phyloP scores from a whole-genome alignment of 371 early-diverging fungal species.

The Phascolomyces articulosus region DNA sequence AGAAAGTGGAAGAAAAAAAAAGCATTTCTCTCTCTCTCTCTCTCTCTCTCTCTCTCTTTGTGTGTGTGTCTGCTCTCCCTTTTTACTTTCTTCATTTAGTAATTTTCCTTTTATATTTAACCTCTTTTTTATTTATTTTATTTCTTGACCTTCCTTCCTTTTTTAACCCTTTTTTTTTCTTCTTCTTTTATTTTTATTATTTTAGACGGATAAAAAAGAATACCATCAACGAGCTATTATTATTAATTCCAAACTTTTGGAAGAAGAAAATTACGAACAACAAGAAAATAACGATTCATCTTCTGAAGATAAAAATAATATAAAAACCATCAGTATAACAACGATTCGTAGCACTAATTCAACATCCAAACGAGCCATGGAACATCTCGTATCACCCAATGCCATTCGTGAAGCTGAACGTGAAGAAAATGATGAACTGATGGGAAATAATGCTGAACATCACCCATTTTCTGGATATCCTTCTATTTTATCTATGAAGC shows the following conservation, averaged over 20 bases:
- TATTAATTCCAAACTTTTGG: not conserved
- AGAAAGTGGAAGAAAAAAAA: too few relatives aligned
- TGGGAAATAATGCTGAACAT: constrained; percentile 20
- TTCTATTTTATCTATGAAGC: constrained; percentile 29
- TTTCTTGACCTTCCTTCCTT: not conserved
- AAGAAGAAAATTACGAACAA: not conserved
- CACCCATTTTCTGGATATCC: constrained; percentile 32
- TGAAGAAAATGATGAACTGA: constrained; percentile 45
- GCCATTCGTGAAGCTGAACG: constrained; percentile 47
- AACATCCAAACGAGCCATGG: not conserved
- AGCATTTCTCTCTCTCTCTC: too few relatives aligned
- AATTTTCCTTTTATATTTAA: not conserved
- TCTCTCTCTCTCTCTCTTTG: too few relatives aligned
- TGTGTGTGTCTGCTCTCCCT: too few relatives aligned
- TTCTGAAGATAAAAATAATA: too few relatives aligned
- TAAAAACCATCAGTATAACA: too few relatives aligned
- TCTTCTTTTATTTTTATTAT: not conserved
- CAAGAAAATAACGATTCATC: constrained; percentile 4
- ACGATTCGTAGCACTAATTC: too few relatives aligned
- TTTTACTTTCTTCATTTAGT: not conserved
- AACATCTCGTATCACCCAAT: constrained; percentile 50
- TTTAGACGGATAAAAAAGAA: not conserved
- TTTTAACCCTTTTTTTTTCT: not conserved
- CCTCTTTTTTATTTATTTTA: not conserved
- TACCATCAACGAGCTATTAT: constrained; percentile 9